Conservation (phyloP, 2,329 filamentous ascomycete species). For the Ceratocystis huliohia region DNA sequence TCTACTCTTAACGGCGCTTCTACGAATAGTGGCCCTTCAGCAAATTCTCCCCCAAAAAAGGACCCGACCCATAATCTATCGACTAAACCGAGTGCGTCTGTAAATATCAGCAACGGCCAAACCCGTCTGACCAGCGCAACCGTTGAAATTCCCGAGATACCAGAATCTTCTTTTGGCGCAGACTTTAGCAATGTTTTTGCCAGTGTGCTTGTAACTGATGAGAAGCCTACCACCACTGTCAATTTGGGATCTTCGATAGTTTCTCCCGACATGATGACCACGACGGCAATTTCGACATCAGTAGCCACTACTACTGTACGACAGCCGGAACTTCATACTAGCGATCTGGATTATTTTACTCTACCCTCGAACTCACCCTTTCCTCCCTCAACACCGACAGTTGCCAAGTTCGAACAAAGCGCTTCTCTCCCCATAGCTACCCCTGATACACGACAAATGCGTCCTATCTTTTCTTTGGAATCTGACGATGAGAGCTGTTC, state of each 20-base stretch:
- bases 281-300: neutral
- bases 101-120: neutral
- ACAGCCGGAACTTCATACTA: neutral
- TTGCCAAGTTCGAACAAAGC: neutral
- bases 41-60: neutral
- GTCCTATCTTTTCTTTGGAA: slow-evolving; percentile 12
- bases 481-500: slow-evolving; percentile 6
- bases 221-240: neutral
- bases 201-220: neutral
- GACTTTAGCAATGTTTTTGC: neutral
- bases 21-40: neutral
- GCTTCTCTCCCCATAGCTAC: neutral
- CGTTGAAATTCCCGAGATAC: slow-evolving; percentile 3
- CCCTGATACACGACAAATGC: neutral
- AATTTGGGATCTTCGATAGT: neutral
- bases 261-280: neutral
- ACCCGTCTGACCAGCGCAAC: neutral
- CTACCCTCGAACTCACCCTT: neutral
- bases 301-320: neutral
- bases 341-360: neutral
- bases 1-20: neutral
- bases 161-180: slow-evolving; percentile 7
- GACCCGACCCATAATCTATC: too few species aligned
- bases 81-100: neutral
- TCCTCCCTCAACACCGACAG: neutral